These are phyloP conservation scores for Salix caprea DNA, from an alignment of 345 rosid genomes.

Conservation along the genomic window DNA sequence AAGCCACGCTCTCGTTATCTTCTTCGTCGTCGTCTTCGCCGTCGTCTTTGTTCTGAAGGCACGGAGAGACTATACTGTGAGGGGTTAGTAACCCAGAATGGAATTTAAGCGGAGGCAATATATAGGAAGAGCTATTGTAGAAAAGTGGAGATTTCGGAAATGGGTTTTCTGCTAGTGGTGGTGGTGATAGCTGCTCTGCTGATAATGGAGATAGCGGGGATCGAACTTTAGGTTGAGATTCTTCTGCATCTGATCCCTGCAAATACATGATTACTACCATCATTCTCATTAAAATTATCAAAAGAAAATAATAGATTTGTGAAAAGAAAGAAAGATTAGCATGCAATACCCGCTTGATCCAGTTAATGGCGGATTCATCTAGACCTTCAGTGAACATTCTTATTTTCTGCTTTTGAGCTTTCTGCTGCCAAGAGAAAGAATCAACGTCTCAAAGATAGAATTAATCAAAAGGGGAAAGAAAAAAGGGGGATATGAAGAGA, in stretches of 20 bases:
- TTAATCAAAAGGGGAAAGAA: too few species aligned
- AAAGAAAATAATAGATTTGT: neutral
- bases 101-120: conserved; percentile 57
- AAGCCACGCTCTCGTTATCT: conserved; percentile 51
- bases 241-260: conserved; percentile 43
- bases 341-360: conserved; percentile 60
- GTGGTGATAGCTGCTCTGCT: conserved; percentile 43
- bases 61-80: conserved; percentile 35
- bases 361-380: conserved; percentile 64
- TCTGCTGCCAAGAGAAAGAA: neutral
- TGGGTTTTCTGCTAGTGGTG: conserved; percentile 37
- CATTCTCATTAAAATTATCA: neutral
- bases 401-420: neutral
- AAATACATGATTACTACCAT: neutral
- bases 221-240: conserved; percentile 35
- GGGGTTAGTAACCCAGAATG: conserved; percentile 47
- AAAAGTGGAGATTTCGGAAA: conserved; percentile 22
- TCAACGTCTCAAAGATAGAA: neutral
- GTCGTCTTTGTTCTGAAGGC: conserved; percentile 26
- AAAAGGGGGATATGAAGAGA: neutral
- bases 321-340: neutral
- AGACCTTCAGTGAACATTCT: conserved; percentile 63
- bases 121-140: conserved; percentile 32
- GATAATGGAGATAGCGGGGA: conserved; percentile 54
- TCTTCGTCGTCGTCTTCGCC: conserved; percentile 23